phyloP scores from a whole-genome alignment of 208 protist genomes.

The Leptomonas pyrrhocoris region DNA sequence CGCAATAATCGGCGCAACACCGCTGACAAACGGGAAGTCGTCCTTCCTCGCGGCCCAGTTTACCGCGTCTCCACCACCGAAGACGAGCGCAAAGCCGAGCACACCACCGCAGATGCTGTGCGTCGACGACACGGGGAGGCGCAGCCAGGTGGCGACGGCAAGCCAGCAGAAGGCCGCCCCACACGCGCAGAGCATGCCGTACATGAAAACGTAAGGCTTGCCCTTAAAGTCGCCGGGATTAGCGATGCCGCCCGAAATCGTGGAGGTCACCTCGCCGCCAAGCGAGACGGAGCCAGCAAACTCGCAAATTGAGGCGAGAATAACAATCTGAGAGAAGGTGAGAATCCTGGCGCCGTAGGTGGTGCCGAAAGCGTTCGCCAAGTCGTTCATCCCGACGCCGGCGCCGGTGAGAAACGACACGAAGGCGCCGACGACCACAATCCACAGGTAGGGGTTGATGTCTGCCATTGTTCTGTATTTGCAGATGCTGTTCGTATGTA shows the following conservation, averaged over 20 bases:
- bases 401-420: slow-evolving; percentile 74
- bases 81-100: slow-evolving; percentile 83
- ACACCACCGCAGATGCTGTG: slow-evolving; percentile 84
- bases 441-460: slow-evolving; percentile 69
- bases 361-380: slow-evolving; percentile 92
- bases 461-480: slow-evolving; percentile 36
- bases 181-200: slow-evolving; percentile 78
- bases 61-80: slow-evolving; percentile 55
- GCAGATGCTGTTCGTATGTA: too few relatives aligned
- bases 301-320: slow-evolving; percentile 85
- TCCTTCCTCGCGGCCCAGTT: slow-evolving; percentile 55
- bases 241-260: slow-evolving; percentile 80
- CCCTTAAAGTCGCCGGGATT: slow-evolving; percentile 49
- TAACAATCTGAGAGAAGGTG: slow-evolving; percentile 73
- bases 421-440: slow-evolving; percentile 71
- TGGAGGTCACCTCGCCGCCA: slow-evolving; percentile 74
- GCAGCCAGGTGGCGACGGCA: slow-evolving; percentile 57
- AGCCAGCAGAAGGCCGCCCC: slow-evolving; percentile 75
- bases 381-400: slow-evolving; percentile 91
- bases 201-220: slow-evolving; percentile 84
- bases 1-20: slow-evolving; percentile 71
- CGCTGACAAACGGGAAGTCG: slow-evolving; percentile 74
- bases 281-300: slow-evolving; percentile 76
- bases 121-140: slow-evolving; percentile 80
- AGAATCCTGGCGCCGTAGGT: slow-evolving; percentile 84